Evolutionary conservation across 164 flowering plant species (phyloP).

Genomic region (Piper longum): DNA sequence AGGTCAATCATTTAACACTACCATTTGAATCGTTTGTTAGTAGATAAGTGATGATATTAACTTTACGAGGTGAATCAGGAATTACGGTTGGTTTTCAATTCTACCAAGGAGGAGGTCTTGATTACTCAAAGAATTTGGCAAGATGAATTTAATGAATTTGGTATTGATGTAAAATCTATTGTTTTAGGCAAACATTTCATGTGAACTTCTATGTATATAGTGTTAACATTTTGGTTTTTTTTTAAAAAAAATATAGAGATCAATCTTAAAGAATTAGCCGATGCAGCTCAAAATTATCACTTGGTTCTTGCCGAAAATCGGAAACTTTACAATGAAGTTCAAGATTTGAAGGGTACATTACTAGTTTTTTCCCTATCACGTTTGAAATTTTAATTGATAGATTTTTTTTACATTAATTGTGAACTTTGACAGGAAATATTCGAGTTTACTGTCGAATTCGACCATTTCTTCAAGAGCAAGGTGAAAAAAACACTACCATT

Average conservation of each 20-base stretch:
- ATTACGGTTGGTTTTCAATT: constrained; percentile 36
- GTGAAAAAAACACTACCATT: constrained; percentile 52
- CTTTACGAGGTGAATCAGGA: constrained; percentile 30
- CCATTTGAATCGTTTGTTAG: neutral
- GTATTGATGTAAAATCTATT: constrained; percentile 20
- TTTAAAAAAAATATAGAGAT: constrained; percentile 24
- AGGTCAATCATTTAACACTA: constrained; percentile 24
- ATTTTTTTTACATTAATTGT: neutral
- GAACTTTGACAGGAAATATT: constrained; percentile 51
- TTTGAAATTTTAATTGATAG: no score
- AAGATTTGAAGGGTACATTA: constrained; percentile 75
- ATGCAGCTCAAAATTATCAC: constrained; percentile 79
- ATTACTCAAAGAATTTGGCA: constrained; percentile 30
- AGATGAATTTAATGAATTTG: constrained; percentile 52
- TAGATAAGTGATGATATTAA: neutral
- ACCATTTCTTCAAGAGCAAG: constrained; percentile 82
- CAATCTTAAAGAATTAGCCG: constrained; percentile 55
- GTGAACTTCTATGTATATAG: no score
- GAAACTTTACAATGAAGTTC: constrained; percentile 85
- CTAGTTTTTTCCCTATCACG: no score
- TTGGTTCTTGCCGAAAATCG: constrained; percentile 74
- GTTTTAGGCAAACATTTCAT: neutral
- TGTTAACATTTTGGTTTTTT: neutral
- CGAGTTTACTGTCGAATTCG: constrained; percentile 92
- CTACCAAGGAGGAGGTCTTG: constrained; percentile 50